Evolutionary conservation across 179 eudicot genomes (phyloP).

Genomic region (Spergularia azorica): DNA sequence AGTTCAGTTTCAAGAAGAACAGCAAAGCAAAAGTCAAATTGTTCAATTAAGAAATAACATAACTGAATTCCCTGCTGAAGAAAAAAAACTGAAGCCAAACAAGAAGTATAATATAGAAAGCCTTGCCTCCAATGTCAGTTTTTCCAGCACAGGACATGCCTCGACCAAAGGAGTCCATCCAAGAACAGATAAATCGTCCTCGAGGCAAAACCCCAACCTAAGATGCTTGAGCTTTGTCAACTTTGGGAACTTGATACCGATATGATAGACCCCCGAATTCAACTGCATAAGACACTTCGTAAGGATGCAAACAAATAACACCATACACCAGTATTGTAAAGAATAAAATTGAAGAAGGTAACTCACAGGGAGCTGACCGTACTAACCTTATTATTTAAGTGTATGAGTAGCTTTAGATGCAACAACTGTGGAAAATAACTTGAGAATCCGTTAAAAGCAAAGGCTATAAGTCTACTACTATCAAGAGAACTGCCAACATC

Average conservation of each 20-base stretch:
- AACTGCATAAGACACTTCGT: too few species aligned
- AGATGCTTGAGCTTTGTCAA: too few species aligned
- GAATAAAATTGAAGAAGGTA: too few species aligned
- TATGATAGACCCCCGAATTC: too few species aligned
- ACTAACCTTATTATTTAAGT: neutral
- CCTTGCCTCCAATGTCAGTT: conserved; percentile 11
- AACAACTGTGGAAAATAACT: neutral
- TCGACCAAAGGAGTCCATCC: conserved; percentile 14
- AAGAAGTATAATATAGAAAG: too few species aligned
- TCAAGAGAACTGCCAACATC: too few species aligned
- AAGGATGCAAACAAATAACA: neutral
- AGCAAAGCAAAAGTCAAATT: too few species aligned
- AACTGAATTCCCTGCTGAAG: too few species aligned
- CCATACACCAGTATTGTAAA: neutral
- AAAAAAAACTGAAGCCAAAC: too few species aligned
- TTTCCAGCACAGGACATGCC: conserved; percentile 16
- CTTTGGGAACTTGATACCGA: neutral
- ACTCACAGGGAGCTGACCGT: neutral
- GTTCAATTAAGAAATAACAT: too few species aligned
- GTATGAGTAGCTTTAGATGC: neutral
- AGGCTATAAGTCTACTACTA: neutral
- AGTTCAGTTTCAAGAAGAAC: too few species aligned
- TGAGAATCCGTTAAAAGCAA: neutral
- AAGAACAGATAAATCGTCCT: neutral
- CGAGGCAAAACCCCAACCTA: neutral